Evolutionary conservation across 805 yeast genomes (phyloP), one percentile per base, ranked within the genome.

Genomic region (Candida loeiensis): DNA sequence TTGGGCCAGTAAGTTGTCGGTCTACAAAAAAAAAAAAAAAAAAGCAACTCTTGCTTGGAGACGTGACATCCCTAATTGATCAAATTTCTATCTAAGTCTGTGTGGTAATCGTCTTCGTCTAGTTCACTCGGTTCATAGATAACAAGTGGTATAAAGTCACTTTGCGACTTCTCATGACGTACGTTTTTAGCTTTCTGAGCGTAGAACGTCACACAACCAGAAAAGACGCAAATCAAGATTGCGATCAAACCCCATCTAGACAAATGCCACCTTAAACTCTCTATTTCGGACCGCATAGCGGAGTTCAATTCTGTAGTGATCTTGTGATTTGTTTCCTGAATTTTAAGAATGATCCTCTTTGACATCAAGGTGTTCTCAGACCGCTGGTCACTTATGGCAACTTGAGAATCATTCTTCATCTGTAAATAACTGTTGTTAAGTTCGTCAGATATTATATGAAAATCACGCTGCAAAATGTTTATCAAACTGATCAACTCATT

Each of bases 201-300:
- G 48, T 79, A 75, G 59, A 85, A 71, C 4, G 81, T 70, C 16
- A 66, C 57, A 46, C 70, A 66, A 2, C 66, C 70, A 17, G 79
- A 69, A 40, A 79, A 75, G 1, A 85, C 85, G 46, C 83, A 71
- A 1, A 80, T 67, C 16, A 85, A 61, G 24, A 89, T 81, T 2
- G 93, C 86, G 32, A 85, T 69, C 24, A 93, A 66, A 7, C 97
- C 97, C 58, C 93, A 77, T 41, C 96, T 72, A 1, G 96, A 89
- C 33, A 91, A 79, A 54, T 87, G 88, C 99, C 99, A 91, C 51
- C 98, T 73, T 45, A 91, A 71, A 43, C 82, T 79, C 62, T 91
- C 99, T 42, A 88, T 85, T 41, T 88, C 93, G 0, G 93, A 82
- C 55, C 87, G 79, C 56, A 89, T 76, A 6, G 86, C 93, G 24